Evolutionary conservation across 768 basidiomycete genomes (phyloP).

Genomic region (Cystoderma amianthinum): DNA sequence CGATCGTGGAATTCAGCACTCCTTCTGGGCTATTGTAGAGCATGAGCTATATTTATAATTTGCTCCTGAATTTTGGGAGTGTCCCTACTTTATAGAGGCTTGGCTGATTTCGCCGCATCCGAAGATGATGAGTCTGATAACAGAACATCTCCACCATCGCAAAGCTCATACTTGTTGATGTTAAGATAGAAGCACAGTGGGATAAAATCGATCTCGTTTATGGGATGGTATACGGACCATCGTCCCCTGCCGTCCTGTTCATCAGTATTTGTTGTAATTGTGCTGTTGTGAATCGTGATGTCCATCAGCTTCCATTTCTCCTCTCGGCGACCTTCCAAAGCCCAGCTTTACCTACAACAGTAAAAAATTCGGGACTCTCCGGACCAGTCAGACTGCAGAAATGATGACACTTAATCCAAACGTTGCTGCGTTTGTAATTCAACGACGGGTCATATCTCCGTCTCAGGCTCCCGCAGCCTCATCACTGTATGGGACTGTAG

Average conservation of each 20-base stretch:
- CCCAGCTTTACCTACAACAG: background rate
- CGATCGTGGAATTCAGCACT: background rate
- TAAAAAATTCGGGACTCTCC: conserved; percentile 1
- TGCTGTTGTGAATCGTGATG: conserved; percentile 5
- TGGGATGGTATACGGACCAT: background rate
- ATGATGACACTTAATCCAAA: no score
- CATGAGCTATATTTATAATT: background rate
- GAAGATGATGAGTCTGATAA: background rate
- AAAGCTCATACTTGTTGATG: background rate
- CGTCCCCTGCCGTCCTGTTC: background rate
- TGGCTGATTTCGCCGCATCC: background rate
- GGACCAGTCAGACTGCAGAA: no score
- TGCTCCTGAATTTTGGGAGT: no score
- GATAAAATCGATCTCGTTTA: background rate
- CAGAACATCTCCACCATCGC: background rate
- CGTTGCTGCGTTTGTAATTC: no score
- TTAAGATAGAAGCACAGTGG: background rate
- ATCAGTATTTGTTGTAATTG: conserved; percentile 1
- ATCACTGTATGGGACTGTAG: no score
- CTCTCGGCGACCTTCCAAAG: conserved; percentile 2
- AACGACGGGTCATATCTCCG: no score
- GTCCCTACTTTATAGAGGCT: background rate
- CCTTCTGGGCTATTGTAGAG: background rate
- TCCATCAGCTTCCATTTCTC: conserved; percentile 3
- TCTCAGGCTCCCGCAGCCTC: no score